Evolutionary conservation across 179 eudicot species (phyloP).

Genomic region (Silene vulgaris): DNA sequence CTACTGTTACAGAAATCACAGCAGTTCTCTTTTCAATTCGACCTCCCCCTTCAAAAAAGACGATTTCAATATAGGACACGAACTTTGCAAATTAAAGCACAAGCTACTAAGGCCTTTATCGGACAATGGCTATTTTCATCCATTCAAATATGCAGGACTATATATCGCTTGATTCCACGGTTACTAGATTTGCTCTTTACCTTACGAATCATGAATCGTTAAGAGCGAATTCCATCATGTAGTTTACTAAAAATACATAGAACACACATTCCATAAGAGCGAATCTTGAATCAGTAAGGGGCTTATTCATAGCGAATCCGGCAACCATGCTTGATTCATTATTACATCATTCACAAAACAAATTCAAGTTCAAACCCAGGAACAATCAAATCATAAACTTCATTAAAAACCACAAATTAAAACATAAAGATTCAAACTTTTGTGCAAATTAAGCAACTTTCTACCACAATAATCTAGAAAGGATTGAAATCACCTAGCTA

Average conservation of each 20-base stretch:
- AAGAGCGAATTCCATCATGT: too few relatives aligned
- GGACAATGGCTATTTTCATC: background rate
- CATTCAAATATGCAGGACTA: background rate
- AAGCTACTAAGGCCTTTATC: background rate
- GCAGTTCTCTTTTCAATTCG: background rate
- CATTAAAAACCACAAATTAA: background rate
- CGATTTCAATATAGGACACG: background rate
- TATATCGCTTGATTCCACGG: background rate
- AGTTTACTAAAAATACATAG: too few relatives aligned
- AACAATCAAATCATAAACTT: background rate
- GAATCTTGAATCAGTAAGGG: too few relatives aligned
- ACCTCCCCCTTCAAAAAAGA: background rate
- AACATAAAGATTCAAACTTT: constrained; percentile 2
- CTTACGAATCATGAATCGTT: too few relatives aligned
- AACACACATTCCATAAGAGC: too few relatives aligned
- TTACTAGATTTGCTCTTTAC: too few relatives aligned
- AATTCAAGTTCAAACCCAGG: background rate
- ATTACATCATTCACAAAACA: background rate
- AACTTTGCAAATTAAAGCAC: background rate
- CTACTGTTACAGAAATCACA: background rate
- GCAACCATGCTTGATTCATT: too few relatives aligned
- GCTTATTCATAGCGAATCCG: too few relatives aligned
- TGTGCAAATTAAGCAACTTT: background rate
- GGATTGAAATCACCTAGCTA: too few relatives aligned
- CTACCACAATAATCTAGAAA: background rate